Evolutionary conservation across 2,329 filamentous ascomycete genomes (phyloP).

Genomic region (Talaromyces verruculosus): DNA sequence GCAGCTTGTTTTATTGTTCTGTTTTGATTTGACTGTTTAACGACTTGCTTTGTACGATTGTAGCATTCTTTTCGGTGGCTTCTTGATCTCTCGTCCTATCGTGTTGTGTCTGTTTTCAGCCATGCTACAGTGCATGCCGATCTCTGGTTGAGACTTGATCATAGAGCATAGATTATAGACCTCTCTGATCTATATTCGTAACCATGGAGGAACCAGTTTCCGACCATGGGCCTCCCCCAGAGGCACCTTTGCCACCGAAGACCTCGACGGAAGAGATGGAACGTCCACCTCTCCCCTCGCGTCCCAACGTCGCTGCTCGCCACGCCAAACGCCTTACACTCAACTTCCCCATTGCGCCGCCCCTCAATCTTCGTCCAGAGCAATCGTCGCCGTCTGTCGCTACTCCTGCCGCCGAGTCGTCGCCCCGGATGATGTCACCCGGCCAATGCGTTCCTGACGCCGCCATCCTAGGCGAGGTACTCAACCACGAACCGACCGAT

Average conservation of each 20-base stretch:
- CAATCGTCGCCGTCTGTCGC: constrained; percentile 31
- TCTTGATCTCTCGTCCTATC: not conserved
- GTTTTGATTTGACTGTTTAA: not conserved
- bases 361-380: constrained; percentile 27
- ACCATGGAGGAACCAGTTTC: constrained; percentile 2
- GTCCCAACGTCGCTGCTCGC: constrained; percentile 38
- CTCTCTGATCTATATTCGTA: not conserved
- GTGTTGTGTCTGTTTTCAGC: constrained; percentile 13
- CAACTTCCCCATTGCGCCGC: constrained; percentile 47
- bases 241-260: constrained; percentile 10
- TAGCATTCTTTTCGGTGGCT: constrained; percentile 8
- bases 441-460: constrained; percentile 21
- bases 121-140: not conserved
- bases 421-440: constrained; percentile 18
- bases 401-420: constrained; percentile 5
- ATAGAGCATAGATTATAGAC: not conserved
- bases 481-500: constrained; percentile 56
- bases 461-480: constrained; percentile 31
- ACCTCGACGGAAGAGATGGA: not conserved
- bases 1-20: not conserved
- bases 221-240: constrained; percentile 19
- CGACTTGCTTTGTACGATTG: not conserved
- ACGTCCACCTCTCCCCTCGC: constrained; percentile 20
- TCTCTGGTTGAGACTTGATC: not conserved
- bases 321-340: constrained; percentile 49